Percentiles rank a stretch among this genome's conserved stretches.
Evolutionary conservation across 164 flowering plant genomes (phyloP).

Genomic region (Piper longum): DNA sequence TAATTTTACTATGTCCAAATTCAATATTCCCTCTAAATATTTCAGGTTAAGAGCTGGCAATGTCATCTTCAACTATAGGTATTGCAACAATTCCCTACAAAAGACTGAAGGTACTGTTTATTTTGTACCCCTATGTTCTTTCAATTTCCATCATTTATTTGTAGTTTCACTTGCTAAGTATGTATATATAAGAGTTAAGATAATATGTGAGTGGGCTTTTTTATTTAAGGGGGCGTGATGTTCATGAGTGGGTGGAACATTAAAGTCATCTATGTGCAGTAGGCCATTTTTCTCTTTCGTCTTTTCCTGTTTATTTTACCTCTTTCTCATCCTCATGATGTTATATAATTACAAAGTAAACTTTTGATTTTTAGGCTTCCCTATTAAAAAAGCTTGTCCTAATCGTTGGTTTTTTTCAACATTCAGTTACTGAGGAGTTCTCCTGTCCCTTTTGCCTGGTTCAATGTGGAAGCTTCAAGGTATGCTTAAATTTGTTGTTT

Average conservation of each 20-base stretch:
- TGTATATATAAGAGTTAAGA: not conserved
- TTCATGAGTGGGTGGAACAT: not conserved
- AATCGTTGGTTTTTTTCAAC: not conserved
- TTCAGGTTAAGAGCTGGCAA: conserved; percentile 63
- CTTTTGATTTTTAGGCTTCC: not conserved
- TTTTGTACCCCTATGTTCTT: not conserved
- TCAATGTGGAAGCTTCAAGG: conserved; percentile 85
- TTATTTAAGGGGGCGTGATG: not conserved
- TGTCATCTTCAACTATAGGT: conserved; percentile 83
- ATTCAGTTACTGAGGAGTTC: conserved; percentile 85
- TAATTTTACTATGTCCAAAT: not conserved
- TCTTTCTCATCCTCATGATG: not conserved
- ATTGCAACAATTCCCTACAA: conserved; percentile 46
- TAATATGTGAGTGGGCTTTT: not conserved
- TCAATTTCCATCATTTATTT: not conserved
- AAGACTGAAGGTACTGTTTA: conserved; percentile 71
- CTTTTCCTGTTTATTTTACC: not conserved
- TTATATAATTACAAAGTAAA: not conserved
- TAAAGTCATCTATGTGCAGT: not conserved
- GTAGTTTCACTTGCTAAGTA: not conserved
- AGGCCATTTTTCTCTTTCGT: not conserved
- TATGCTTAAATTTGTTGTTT: conserved; percentile 11
- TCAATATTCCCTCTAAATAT: not conserved
- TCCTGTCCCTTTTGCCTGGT: conserved; percentile 88
- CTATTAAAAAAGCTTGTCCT: not conserved